Evolutionary conservation across 2,329 filamentous ascomycete species (phyloP).

Genomic region (Amphichorda felina): DNA sequence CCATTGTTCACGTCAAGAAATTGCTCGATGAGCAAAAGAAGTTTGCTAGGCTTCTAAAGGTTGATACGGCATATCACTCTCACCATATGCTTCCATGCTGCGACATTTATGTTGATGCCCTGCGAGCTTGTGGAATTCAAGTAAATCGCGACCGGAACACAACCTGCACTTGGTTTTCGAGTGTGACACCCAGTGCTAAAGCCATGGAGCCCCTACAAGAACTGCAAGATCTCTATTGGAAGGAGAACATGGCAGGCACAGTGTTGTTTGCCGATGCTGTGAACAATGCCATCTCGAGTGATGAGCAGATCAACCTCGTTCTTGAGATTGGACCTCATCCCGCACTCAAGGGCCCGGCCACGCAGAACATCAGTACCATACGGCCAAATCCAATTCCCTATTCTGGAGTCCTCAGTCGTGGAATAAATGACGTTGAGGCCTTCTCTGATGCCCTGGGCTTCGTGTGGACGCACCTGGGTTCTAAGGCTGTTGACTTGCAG

Average conservation of each 20-base stretch:
- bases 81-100: constrained; percentile 26
- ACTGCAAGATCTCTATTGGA: constrained; percentile 9
- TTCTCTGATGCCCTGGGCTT: constrained; percentile 7
- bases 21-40: constrained; percentile 10
- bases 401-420: constrained; percentile 6
- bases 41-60: constrained; percentile 21
- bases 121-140: constrained; percentile 2
- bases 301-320: constrained; percentile 3
- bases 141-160: background rate
- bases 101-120: constrained; percentile 5
- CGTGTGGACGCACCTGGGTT: constrained; percentile 7
- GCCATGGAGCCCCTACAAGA: background rate
- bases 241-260: constrained; percentile 10
- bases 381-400: constrained; percentile 5
- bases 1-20: constrained; percentile 10
- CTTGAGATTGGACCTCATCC: constrained; percentile 34
- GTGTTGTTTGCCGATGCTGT: constrained; percentile 11
- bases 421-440: constrained; percentile 7
- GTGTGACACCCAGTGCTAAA: background rate
- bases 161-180: constrained; percentile 8
- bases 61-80: constrained; percentile 38
- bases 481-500: constrained; percentile 2
- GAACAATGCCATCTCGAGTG: constrained; percentile 1
- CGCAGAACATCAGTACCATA: constrained; percentile 3
- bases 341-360: constrained; percentile 30